Conservation (phyloP, 805 yeast genomes). For the Wickerhamomyces bisporus region DNA sequence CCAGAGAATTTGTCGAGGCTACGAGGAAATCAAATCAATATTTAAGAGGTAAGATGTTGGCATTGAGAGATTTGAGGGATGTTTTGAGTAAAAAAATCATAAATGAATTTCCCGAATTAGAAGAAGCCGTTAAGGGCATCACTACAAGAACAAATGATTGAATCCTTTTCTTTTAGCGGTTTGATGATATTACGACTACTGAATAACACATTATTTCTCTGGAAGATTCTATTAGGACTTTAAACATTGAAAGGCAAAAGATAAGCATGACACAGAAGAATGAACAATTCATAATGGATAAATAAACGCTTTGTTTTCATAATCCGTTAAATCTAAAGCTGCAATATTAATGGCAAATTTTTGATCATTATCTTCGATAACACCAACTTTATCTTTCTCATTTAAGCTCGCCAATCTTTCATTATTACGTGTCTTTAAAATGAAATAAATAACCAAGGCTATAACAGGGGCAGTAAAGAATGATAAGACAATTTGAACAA, state of each 20-base stretch:
- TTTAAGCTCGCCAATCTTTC: conserved; percentile 27
- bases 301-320: conserved; percentile 44
- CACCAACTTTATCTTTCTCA: conserved; percentile 22
- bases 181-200: not conserved
- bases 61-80: conserved; percentile 57
- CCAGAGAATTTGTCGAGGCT: conserved; percentile 93
- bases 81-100: conserved; percentile 63
- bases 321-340: conserved; percentile 44
- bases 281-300: conserved; percentile 38
- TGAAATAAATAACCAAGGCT: conserved; percentile 37
- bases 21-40: conserved; percentile 87
- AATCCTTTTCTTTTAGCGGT: not conserved
- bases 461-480: conserved; percentile 42
- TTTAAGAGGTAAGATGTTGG: conserved; percentile 77
- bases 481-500: conserved; percentile 49
- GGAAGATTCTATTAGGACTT: too few species aligned
- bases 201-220: too few species aligned
- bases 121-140: conserved; percentile 51
- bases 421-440: conserved; percentile 40
- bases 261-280: too few species aligned
- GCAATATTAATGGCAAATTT: conserved; percentile 36
- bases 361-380: conserved; percentile 26
- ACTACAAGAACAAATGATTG: conserved; percentile 35
- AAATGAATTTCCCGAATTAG: conserved; percentile 76
- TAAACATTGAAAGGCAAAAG: too few species aligned